Conservation (phyloP, 2,329 filamentous ascomycete species). For the Fusarium gaditjirri region DNA sequence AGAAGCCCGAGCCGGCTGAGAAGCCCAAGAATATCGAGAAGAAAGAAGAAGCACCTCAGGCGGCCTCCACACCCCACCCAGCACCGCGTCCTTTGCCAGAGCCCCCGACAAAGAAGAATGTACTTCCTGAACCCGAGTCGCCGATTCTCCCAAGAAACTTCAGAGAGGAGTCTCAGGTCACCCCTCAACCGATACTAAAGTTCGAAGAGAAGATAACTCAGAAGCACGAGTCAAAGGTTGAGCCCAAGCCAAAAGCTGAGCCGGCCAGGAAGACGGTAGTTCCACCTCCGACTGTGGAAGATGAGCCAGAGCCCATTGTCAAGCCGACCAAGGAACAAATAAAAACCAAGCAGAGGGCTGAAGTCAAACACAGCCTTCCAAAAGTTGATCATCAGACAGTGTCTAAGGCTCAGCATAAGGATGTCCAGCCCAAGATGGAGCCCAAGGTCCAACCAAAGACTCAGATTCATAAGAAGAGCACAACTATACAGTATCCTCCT, state of each 20-base stretch:
- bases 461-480: background rate
- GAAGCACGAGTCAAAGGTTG: background rate
- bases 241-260: background rate
- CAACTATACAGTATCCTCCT: background rate
- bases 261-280: background rate
- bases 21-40: background rate
- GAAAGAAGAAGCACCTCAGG: background rate
- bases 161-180: background rate
- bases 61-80: background rate
- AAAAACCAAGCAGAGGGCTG: background rate
- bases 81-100: background rate
- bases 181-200: background rate
- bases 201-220: background rate
- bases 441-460: background rate
- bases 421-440: background rate
- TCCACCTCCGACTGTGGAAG: slow-evolving; percentile 5
- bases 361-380: background rate
- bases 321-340: background rate
- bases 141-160: background rate
- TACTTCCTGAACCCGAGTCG: background rate
- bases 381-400: background rate
- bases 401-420: background rate
- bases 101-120: background rate
- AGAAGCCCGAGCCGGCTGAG: background rate
- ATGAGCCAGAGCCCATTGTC: background rate